These are phyloP conservation scores for Botrytis pseudocinerea DNA, from an alignment of 2,329 filamentous ascomycete genomes.

Conservation along the genomic window DNA sequence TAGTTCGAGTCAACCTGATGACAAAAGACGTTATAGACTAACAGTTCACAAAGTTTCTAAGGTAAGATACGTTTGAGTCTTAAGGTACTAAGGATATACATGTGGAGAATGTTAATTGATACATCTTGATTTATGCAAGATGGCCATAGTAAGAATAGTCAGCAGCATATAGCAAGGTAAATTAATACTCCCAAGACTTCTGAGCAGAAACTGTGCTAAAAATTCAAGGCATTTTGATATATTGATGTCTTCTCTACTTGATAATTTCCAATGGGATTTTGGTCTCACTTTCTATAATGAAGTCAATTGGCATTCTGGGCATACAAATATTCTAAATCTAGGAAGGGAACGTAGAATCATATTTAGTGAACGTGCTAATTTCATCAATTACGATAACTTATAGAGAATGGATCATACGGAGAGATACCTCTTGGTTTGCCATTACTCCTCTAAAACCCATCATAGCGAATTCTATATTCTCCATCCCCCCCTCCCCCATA, in stretches of 20 bases:
- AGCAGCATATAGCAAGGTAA: background rate
- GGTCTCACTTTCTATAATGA: background rate
- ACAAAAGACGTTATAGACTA: background rate
- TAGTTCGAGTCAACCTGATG: background rate
- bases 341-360: background rate
- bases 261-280: background rate
- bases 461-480: background rate
- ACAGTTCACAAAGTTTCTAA: background rate
- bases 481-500: no score
- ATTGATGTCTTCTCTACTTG: background rate
- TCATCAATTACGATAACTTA: background rate
- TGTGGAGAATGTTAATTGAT: no score
- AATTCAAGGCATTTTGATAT: background rate
- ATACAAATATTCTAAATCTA: background rate
- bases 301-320: no score
- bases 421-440: background rate
- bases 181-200: background rate
- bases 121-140: background rate
- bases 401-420: background rate
- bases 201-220: rapidly evolving
- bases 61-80: background rate
- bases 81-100: background rate
- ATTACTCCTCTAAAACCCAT: background rate
- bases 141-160: background rate
- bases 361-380: background rate